Percentiles rank a stretch among this genome's conserved stretches.
Conservation (phyloP, 2,329 filamentous ascomycete genomes). For the Claviceps africana region DNA sequence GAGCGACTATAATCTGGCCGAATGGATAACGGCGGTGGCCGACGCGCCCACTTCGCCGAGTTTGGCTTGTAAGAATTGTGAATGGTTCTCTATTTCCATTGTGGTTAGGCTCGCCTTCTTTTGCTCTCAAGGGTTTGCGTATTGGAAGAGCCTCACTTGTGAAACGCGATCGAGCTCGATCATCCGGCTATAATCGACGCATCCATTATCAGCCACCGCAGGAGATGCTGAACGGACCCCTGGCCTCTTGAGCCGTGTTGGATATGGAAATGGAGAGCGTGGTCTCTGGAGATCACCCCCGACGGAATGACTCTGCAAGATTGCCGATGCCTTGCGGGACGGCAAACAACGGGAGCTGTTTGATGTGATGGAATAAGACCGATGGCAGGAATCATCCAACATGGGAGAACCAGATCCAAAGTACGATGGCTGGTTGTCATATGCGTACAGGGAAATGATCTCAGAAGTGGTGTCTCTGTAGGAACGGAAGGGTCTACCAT, state of each 20-base stretch:
- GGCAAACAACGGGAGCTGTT: conserved; percentile 32
- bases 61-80: conserved; percentile 28
- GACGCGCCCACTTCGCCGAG: conserved; percentile 21
- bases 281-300: conserved; percentile 32
- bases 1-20: conserved; percentile 28
- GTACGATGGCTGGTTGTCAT: conserved; percentile 31
- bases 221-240: conserved; percentile 36
- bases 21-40: conserved; percentile 24
- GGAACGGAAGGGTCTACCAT: conserved; percentile 31
- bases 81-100: conserved; percentile 26
- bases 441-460: conserved; percentile 41
- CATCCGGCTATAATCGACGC: conserved; percentile 36
- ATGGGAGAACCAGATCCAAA: conserved; percentile 28
- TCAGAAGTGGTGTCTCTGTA: conserved; percentile 40
- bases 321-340: conserved; percentile 32
- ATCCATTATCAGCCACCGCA: conserved; percentile 32
- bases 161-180: conserved; percentile 34
- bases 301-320: conserved; percentile 33
- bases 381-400: conserved; percentile 31
- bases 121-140: not conserved
- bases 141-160: conserved; percentile 22
- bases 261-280: conserved; percentile 45
- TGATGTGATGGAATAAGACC: conserved; percentile 42
- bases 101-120: conserved; percentile 6
- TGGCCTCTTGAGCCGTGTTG: conserved; percentile 40